Evolutionary conservation across 176 grass and related monocot species (phyloP).

Genomic region (Elaeis guineensis): DNA sequence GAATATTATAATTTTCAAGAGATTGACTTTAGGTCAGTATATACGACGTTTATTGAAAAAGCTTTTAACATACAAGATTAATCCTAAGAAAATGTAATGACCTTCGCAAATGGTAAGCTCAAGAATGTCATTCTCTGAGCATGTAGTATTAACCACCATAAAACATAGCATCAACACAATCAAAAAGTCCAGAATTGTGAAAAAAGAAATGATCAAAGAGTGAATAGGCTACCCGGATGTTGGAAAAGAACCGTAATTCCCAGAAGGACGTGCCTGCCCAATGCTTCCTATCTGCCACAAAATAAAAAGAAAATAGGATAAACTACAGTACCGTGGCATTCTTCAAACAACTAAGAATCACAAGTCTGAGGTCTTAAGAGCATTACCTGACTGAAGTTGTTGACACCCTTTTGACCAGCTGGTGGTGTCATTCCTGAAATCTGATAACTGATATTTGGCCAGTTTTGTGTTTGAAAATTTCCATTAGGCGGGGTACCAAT

Average conservation of each 20-base stretch:
- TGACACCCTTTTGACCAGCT: slow-evolving; percentile 44
- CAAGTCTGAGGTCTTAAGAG: too few species aligned
- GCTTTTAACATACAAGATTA: too few species aligned
- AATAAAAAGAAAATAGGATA: slow-evolving; percentile 14
- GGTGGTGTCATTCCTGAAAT: slow-evolving; percentile 30
- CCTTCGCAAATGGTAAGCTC: too few species aligned
- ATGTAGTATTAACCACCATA: too few species aligned
- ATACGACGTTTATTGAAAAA: too few species aligned
- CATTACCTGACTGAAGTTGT: slow-evolving; percentile 26
- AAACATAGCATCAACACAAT: too few species aligned
- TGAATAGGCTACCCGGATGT: slow-evolving; percentile 46
- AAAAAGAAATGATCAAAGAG: not conserved
- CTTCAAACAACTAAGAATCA: too few species aligned
- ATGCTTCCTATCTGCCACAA: slow-evolving; percentile 40
- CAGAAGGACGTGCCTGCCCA: slow-evolving; percentile 31
- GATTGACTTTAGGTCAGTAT: too few species aligned
- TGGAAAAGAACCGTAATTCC: slow-evolving; percentile 44
- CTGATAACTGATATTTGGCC: slow-evolving; percentile 59
- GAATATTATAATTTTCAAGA: too few species aligned
- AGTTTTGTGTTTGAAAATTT: slow-evolving; percentile 44
- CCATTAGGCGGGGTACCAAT: slow-evolving; percentile 34
- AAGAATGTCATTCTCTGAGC: too few species aligned
- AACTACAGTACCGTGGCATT: not conserved
- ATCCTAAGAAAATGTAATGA: too few species aligned
- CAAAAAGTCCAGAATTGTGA: too few species aligned